These are phyloP conservation scores for Curvularia spicifera DNA, from an alignment of 2,329 filamentous ascomycete species.

Conservation along the genomic window DNA sequence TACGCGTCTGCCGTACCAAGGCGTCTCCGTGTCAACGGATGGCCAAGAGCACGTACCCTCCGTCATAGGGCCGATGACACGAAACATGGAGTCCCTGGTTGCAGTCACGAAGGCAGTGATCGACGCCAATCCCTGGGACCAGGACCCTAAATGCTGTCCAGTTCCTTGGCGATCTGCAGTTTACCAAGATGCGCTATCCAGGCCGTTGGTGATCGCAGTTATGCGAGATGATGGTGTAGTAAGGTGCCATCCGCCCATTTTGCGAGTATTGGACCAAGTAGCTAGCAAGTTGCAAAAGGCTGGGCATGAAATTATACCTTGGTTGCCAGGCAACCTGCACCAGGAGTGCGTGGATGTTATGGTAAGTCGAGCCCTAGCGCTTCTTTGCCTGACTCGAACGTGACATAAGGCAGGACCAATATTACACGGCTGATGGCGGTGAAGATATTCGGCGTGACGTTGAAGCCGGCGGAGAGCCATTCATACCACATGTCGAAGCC, in stretches of 20 bases:
- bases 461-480: constrained; percentile 62
- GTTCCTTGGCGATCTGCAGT: constrained; percentile 60
- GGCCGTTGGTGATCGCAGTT: constrained; percentile 59
- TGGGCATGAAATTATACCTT: constrained; percentile 63
- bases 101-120: constrained; percentile 58
- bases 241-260: constrained; percentile 61
- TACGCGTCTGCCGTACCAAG: constrained; percentile 63
- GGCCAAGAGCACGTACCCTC: constrained; percentile 70
- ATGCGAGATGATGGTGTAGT: constrained; percentile 63
- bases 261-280: constrained; percentile 53
- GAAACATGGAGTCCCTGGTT: constrained; percentile 59
- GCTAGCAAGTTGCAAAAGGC: constrained; percentile 50
- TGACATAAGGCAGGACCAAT: constrained; percentile 57
- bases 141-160: constrained; percentile 61
- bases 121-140: constrained; percentile 58
- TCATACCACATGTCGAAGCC: constrained; percentile 57
- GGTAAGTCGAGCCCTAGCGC: constrained; percentile 37
- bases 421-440: constrained; percentile 67
- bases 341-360: constrained; percentile 63
- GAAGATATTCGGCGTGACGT: constrained; percentile 67
- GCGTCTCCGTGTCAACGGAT: constrained; percentile 66
- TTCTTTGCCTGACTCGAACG: not conserved
- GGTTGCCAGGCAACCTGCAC: constrained; percentile 59
- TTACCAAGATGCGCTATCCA: constrained; percentile 51
- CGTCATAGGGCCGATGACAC: constrained; percentile 65